A percentile compares a stretch with the other conserved stretches of the same genome.
phyloP scores from a whole-genome alignment of 768 basidiomycete genomes.

The Trametopsis cervina region DNA sequence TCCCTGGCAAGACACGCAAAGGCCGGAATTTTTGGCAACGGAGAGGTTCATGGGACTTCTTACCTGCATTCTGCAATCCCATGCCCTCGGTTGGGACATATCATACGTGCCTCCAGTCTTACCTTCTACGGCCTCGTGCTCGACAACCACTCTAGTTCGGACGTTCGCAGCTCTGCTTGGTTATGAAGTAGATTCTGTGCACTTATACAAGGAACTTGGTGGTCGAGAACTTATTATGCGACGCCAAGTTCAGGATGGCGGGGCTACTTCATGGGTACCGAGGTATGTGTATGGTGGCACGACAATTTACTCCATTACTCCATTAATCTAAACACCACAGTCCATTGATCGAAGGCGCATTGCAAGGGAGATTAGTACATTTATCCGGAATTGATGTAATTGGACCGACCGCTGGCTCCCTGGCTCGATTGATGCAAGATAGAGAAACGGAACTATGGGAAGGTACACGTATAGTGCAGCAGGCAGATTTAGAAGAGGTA shows the following conservation, averaged over 20 bases:
- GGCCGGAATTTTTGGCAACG: conserved; percentile 35
- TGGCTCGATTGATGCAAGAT: conserved; percentile 54
- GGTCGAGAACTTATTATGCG: conserved; percentile 62
- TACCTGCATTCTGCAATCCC: conserved; percentile 53
- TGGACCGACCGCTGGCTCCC: conserved; percentile 55
- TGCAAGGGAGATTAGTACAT: conserved; percentile 50
- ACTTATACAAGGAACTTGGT: conserved; percentile 64
- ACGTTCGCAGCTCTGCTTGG: conserved; percentile 52
- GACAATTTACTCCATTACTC: not conserved
- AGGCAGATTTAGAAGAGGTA: conserved; percentile 41
- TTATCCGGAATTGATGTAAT: conserved; percentile 59
- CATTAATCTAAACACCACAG: conserved; percentile 23
- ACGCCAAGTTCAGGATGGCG: conserved; percentile 47
- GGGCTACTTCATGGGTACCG: conserved; percentile 47
- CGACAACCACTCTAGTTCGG: conserved; percentile 48
- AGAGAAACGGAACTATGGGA: conserved; percentile 63
- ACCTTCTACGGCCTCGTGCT: conserved; percentile 56
- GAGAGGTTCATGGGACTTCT: conserved; percentile 49
- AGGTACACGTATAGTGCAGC: conserved; percentile 48
- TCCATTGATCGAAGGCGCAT: conserved; percentile 50
- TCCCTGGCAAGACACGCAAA: conserved; percentile 27
- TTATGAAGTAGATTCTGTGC: conserved; percentile 51
- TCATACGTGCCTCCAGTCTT: conserved; percentile 51
- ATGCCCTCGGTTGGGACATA: conserved; percentile 61
- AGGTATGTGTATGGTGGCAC: conserved; percentile 32